Evolutionary conservation across 2,329 filamentous ascomycete genomes (phyloP).

Genomic region (Aureobasidium uvarum): DNA sequence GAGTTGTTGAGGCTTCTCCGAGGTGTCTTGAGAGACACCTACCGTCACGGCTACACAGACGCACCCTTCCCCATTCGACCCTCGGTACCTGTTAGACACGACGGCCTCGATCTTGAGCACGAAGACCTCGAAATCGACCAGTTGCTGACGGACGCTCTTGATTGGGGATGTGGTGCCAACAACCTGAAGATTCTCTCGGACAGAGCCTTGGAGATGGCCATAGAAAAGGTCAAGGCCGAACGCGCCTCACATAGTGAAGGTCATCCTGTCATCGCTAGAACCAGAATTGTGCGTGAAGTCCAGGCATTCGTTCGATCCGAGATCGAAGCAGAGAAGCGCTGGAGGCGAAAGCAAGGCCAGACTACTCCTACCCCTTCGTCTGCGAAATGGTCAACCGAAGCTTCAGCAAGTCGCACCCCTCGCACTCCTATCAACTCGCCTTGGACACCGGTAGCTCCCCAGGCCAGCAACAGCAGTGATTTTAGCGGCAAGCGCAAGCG

Average conservation of each 20-base stretch:
- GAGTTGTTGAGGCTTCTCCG: background rate
- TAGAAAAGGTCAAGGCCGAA: background rate
- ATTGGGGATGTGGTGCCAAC: background rate
- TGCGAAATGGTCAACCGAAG: background rate
- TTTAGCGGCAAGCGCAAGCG: slow-evolving; percentile 8
- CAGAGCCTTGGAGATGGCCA: background rate
- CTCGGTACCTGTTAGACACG: background rate
- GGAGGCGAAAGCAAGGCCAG: background rate
- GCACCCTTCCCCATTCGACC: background rate
- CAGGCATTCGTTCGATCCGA: background rate
- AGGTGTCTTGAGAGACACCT: background rate
- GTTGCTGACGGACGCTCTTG: background rate
- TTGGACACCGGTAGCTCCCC: background rate
- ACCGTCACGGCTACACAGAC: background rate
- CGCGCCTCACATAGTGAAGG: background rate
- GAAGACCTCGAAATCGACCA: background rate
- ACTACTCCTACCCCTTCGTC: background rate
- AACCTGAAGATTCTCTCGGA: background rate
- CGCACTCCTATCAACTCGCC: background rate
- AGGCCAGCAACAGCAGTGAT: background rate
- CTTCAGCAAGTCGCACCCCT: background rate
- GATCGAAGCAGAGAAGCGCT: background rate
- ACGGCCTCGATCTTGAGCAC: background rate
- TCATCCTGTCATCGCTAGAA: background rate
- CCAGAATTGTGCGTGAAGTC: background rate